These are phyloP conservation scores for Sesbania bispinosa DNA, from an alignment of 306 rosid genomes.

Conservation along the genomic window DNA sequence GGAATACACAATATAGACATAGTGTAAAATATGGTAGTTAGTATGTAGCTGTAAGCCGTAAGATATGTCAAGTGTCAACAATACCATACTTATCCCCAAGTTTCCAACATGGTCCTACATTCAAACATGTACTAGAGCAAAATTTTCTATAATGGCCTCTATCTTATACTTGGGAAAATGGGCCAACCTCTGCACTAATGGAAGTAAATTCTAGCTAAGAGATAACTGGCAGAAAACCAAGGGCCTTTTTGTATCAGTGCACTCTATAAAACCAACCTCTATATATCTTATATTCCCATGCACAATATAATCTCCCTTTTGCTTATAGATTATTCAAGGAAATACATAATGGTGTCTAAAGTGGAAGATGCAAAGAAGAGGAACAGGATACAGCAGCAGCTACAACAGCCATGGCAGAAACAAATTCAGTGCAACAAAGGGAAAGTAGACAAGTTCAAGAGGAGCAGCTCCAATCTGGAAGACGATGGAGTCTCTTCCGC, in stretches of 20 bases:
- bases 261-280: slow-evolving; percentile 20
- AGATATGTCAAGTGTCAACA: slow-evolving; percentile 16
- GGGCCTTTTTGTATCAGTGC: slow-evolving; percentile 26
- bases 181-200: background rate
- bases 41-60: slow-evolving; percentile 7
- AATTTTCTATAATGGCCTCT: background rate
- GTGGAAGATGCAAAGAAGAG: slow-evolving; percentile 59
- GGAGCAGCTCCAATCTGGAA: slow-evolving; percentile 61
- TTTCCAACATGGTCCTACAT: slow-evolving; percentile 8
- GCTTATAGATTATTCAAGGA: background rate
- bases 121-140: background rate
- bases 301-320: slow-evolving; percentile 10
- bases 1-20: background rate
- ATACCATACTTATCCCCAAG: background rate
- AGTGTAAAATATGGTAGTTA: slow-evolving; percentile 14
- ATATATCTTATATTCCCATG: slow-evolving; percentile 40
- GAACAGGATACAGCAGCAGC: slow-evolving; percentile 26
- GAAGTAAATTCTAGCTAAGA: background rate
- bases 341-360: slow-evolving; percentile 60
- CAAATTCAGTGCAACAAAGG: slow-evolving; percentile 67
- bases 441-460: slow-evolving; percentile 62
- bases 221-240: background rate
- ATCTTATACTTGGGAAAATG: background rate
- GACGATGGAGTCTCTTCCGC: slow-evolving; percentile 81
- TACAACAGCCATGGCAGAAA: slow-evolving; percentile 31